phyloP scores from a whole-genome alignment of 1,284 basidiomycete genomes.

The Rhodotorula sp. region DNA sequence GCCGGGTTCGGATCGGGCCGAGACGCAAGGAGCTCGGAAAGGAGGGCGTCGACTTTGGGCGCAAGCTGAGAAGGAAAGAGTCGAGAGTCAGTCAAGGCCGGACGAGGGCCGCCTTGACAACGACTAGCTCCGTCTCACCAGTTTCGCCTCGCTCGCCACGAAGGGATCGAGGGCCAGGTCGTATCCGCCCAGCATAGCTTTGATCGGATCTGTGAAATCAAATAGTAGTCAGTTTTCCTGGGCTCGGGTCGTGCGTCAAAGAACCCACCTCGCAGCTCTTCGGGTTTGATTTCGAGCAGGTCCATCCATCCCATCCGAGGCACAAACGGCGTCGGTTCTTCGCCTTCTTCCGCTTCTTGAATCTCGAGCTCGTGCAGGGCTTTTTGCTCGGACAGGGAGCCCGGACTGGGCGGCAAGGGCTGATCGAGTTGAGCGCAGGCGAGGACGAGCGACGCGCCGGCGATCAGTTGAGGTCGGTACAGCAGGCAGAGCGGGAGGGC shows the following conservation, averaged over 20 bases:
- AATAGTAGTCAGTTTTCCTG: background rate
- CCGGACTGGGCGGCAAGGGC: constrained; percentile 6
- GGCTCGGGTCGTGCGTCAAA: too few species aligned
- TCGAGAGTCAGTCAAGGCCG: background rate
- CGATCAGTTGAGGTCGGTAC: constrained; percentile 23
- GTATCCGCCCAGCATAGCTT: constrained; percentile 6
- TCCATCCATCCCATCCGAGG: constrained; percentile 23
- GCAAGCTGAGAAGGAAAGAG: background rate
- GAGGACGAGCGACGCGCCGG: constrained; percentile 24
- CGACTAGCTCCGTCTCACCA: background rate
- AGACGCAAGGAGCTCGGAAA: background rate
- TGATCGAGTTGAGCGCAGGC: constrained; percentile 17
- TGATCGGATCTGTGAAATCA: background rate
- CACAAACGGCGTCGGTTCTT: constrained; percentile 23
- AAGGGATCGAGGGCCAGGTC: constrained; percentile 5
- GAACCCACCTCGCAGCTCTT: constrained; percentile 22
- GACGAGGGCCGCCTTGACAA: too few species aligned
- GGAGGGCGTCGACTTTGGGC: background rate
- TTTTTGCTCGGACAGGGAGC: constrained; percentile 5
- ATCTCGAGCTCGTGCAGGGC: constrained; percentile 10
- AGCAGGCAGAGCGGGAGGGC: constrained; percentile 15
- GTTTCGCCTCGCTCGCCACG: background rate
- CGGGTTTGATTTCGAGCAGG: constrained; percentile 17
- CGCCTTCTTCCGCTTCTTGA: constrained; percentile 30
- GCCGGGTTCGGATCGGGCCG: background rate